Base-by-base conservation (phyloP, 2,329 filamentous ascomycete genomes). In the Colletotrichum kahawae region DNA sequence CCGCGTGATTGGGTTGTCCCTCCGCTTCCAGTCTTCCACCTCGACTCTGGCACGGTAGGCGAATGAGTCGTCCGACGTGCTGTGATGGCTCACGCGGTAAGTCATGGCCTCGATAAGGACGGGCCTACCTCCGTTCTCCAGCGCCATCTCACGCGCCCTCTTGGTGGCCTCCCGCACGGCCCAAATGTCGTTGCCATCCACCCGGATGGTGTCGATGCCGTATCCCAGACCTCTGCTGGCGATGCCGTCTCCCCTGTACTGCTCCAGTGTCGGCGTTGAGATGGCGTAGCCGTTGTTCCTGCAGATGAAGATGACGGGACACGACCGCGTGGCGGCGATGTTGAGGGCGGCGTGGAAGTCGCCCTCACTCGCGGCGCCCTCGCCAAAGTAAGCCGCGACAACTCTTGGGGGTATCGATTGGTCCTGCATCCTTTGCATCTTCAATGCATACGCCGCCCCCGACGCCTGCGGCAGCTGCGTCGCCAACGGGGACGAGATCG, bases 1-100 rank as follows among this genome's bases (percentile, higher is more conserved):
- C 14, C 95, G 90, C 3, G 94, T 95, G 66, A 98, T 93, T 2
- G 95, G 95, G 80, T 98, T 98, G 81, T 98, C 96, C 14, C 95
- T 89, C 0, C 95, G 89, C 84, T 97, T 98, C 95, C 95, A 98
- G 82, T 98, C 95, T 82, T 98, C 95, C 84, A 99, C 97, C 82
- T 99, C 97, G 1, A 98, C 93, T 31, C 94, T 92, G 2, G 96
- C 95, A 10, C 97, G 94, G 86, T 99, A 99, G 1, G 97, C 97
- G 81, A 98, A 99, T 31, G 94, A 97, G 85, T 99, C 97, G 82
- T 99, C 97, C 1, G 94, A 97, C 1, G 97, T 99, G 84, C 95
- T 98, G 86, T 99, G 97, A 82, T 99, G 95, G 8, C 95, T 96
- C 57, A 98, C 96, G n/a, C 97, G 95, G 85, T 99, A 99, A 29